Evolutionary conservation across 2,329 filamentous ascomycete species (phyloP).

Genomic region (Coniochaeta sp.): DNA sequence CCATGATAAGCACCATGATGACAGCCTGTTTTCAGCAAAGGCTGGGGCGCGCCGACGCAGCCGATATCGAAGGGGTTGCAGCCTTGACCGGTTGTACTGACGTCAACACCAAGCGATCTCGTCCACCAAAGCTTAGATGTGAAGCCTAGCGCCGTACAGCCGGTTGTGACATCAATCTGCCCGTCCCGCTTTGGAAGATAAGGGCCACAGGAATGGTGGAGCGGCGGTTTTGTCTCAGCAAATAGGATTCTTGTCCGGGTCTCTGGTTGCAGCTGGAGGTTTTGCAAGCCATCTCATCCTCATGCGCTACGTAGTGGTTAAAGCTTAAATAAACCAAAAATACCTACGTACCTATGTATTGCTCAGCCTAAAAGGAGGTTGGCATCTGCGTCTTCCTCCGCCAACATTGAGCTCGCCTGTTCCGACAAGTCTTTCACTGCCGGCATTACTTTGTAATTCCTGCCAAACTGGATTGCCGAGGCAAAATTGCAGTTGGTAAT

Average conservation of each 20-base stretch:
- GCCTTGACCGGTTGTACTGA: slow-evolving; percentile 1
- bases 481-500: no score
- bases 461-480: neutral
- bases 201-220: neutral
- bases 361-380: neutral
- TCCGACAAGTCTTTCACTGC: neutral
- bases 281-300: no score
- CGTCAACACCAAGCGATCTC: neutral
- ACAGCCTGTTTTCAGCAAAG: no score
- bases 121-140: slow-evolving; percentile 14
- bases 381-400: neutral
- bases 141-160: neutral
- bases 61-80: slow-evolving; percentile 6
- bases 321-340: neutral
- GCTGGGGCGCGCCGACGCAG: no score
- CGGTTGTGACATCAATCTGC: neutral
- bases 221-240: neutral
- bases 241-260: neutral
- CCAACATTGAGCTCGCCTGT: neutral
- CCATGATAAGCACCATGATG: no score
- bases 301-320: no score
- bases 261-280: neutral
- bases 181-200: neutral
- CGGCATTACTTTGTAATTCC: neutral
- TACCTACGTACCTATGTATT: neutral